These are phyloP conservation scores for Achlya hypogyna DNA, from an alignment of 352 stramenopile genomes.

Conservation along the genomic window DNA sequence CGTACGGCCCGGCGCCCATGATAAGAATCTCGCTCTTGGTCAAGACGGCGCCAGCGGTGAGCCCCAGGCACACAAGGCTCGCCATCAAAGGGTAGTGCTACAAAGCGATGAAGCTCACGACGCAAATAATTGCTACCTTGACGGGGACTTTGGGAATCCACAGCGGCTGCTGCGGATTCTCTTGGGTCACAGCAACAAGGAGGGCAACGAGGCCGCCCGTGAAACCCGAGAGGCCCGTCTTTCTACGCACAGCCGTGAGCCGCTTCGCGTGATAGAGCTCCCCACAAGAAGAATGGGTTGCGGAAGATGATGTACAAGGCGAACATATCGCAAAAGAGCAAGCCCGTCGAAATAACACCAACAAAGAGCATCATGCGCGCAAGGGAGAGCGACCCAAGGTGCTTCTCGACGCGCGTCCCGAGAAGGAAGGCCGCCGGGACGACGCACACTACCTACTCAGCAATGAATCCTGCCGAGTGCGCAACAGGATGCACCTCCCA, in stretches of 20 bases:
- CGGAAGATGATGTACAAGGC: conserved; percentile 76
- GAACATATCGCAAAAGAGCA: conserved; percentile 76
- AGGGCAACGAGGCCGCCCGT: conserved; percentile 65
- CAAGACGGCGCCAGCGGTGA: conserved; percentile 35
- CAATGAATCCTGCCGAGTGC: neutral
- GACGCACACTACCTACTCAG: conserved; percentile 43
- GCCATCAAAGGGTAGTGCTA: conserved; percentile 66
- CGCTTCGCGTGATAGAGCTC: neutral
- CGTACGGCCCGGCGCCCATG: conserved; percentile 62
- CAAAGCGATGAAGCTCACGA: neutral
- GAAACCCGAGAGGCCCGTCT: conserved; percentile 65
- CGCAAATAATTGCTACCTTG: neutral
- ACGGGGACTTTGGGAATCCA: conserved; percentile 6
- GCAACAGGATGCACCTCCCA: conserved; percentile 37
- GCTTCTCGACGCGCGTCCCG: conserved; percentile 66
- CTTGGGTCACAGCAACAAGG: conserved; percentile 76
- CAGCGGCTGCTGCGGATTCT: conserved; percentile 40
- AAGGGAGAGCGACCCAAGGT: conserved; percentile 52
- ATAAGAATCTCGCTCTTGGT: conserved; percentile 23
- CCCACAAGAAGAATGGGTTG: conserved; percentile 66
- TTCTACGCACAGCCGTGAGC: conserved; percentile 25
- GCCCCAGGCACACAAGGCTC: conserved; percentile 38
- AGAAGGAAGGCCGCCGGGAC: conserved; percentile 56
- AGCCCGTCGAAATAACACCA: conserved; percentile 52
- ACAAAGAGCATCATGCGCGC: conserved; percentile 64